phyloP scores from a whole-genome alignment of 2,329 filamentous ascomycete species.

The Aspergillus flavus region DNA sequence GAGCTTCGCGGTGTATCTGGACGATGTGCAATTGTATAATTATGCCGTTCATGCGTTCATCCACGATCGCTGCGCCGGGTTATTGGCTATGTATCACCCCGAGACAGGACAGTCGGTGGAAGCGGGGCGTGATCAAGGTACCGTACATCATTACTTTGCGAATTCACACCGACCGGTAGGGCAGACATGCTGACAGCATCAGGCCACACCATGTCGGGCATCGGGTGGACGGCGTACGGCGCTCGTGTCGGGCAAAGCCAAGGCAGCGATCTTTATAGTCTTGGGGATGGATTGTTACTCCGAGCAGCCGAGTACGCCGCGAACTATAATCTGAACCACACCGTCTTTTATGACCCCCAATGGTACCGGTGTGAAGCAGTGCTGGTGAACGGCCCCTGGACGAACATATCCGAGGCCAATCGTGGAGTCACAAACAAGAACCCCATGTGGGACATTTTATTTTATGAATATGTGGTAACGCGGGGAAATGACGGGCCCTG shows the following conservation, averaged over 20 bases:
- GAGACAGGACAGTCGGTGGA: slow-evolving; percentile 42
- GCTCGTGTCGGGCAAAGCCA: slow-evolving; percentile 40
- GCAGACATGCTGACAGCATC: slow-evolving; percentile 10
- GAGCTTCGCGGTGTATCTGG: slow-evolving; percentile 45
- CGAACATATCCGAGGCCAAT: slow-evolving; percentile 24
- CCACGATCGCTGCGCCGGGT: slow-evolving; percentile 42
- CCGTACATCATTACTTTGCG: background rate
- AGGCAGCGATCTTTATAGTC: slow-evolving; percentile 37
- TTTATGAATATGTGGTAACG: slow-evolving; percentile 36
- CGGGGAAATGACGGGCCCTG: slow-evolving; percentile 19
- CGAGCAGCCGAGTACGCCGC: slow-evolving; percentile 43
- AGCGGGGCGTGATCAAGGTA: slow-evolving; percentile 41
- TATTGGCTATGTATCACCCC: slow-evolving; percentile 30
- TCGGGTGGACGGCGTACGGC: slow-evolving; percentile 41
- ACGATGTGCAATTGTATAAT: slow-evolving; percentile 46
- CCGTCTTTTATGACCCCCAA: slow-evolving; percentile 38
- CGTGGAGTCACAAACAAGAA: slow-evolving; percentile 21
- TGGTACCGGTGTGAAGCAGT: slow-evolving; percentile 46
- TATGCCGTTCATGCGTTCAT: slow-evolving; percentile 42
- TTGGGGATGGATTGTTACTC: slow-evolving; percentile 37
- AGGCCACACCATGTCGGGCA: slow-evolving; percentile 31
- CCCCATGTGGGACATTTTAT: slow-evolving; percentile 27
- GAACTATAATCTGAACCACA: slow-evolving; percentile 42
- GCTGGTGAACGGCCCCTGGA: slow-evolving; percentile 45
- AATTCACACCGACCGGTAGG: no score